Percentiles rank a stretch among this genome's conserved stretches.
Conservation (phyloP, 306 rosid species). For the Cicer chorassanicum region DNA sequence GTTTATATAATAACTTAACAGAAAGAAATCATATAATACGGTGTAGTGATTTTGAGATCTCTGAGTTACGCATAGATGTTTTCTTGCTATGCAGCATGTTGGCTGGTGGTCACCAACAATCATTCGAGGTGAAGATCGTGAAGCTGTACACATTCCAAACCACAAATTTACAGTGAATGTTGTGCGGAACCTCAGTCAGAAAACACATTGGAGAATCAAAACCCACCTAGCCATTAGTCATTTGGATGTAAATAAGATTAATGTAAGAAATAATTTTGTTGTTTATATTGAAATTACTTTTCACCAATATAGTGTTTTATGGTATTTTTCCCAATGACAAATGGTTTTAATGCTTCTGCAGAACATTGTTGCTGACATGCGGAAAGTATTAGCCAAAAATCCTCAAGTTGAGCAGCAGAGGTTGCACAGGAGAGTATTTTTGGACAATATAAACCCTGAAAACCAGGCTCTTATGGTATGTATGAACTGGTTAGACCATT, state of each 20-base stretch:
- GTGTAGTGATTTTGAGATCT: constrained; percentile 37
- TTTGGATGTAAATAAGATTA: constrained; percentile 87
- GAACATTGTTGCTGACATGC: constrained; percentile 96
- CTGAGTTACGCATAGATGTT: constrained; percentile 37
- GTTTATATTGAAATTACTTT: constrained; percentile 21
- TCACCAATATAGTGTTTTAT: constrained; percentile 29
- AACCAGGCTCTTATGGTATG: constrained; percentile 93
- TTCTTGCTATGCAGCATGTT: constrained; percentile 72
- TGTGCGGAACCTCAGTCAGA: constrained; percentile 87
- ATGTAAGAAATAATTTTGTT: constrained; percentile 58
- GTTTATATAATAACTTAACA: constrained; percentile 4
- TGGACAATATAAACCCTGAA: constrained; percentile 80
- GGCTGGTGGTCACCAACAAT: constrained; percentile 99
- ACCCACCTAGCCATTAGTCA: constrained; percentile 93
- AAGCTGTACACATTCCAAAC: constrained; percentile 97
- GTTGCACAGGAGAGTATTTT: constrained; percentile 93
- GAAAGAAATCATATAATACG: constrained; percentile 23
- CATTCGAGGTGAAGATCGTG: constrained; percentile 96
- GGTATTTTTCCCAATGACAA: constrained; percentile 26
- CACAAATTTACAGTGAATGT: constrained; percentile 92
- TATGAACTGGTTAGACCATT: constrained; percentile 41
- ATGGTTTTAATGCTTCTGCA: constrained; percentile 52
- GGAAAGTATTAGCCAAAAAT: constrained; percentile 93
- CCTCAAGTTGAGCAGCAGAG: constrained; percentile 96
- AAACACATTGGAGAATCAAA: constrained; percentile 97